Evolutionary conservation across 768 basidiomycete genomes (phyloP).

Genomic region (Saitozyma sp.): DNA sequence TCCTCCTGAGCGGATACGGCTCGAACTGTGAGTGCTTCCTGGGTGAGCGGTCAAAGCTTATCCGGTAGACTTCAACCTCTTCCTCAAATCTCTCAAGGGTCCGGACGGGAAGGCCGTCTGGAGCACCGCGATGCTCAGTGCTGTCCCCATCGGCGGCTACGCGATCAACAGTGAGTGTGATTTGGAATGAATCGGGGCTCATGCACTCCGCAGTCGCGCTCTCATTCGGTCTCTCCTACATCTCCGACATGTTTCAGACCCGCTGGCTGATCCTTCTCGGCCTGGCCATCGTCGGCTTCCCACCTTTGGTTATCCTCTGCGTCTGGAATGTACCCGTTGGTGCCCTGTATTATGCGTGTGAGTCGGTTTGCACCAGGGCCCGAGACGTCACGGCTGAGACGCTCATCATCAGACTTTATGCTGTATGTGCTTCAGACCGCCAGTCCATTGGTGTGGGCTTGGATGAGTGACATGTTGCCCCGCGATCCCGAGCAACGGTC

Average conservation of each 20-base stretch:
- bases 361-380: neutral
- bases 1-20: constrained; percentile 32
- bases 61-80: constrained; percentile 38
- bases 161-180: too few relatives aligned
- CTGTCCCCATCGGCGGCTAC: constrained; percentile 9
- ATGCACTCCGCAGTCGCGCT: neutral
- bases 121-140: constrained; percentile 13
- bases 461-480: constrained; percentile 43
- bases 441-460: constrained; percentile 41
- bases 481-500: constrained; percentile 40
- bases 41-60: neutral
- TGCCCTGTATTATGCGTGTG: constrained; percentile 44
- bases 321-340: constrained; percentile 42
- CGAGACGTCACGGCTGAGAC: neutral
- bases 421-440: constrained; percentile 37
- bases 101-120: constrained; percentile 13
- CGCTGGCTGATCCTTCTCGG: constrained; percentile 38
- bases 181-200: too few relatives aligned
- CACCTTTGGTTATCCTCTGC: constrained; percentile 43
- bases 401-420: constrained; percentile 27
- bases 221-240: constrained; percentile 37
- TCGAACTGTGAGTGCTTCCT: constrained; percentile 26
- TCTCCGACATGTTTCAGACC: constrained; percentile 37
- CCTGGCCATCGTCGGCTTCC: constrained; percentile 32
- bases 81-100: constrained; percentile 34